Evolutionary conservation across 129 eudicot species (phyloP), one percentile per base, ranked within the genome.

Genomic region (Tagetes erecta): DNA sequence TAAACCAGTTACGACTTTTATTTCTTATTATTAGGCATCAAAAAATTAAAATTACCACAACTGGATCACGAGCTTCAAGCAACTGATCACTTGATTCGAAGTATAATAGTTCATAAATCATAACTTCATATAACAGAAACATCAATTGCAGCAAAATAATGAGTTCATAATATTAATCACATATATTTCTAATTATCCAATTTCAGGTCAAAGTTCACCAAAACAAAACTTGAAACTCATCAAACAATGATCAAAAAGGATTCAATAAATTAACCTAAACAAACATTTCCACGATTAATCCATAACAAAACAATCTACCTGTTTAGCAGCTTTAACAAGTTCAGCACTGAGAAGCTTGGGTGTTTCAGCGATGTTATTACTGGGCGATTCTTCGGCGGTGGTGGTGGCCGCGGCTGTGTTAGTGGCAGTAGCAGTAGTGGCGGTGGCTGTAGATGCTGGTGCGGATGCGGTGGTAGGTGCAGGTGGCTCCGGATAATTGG

Each of bases 301-400:
- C 20, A 46, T 64, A 38, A 27, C 0, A 8, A 9, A 70, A 10
- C 4, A 36, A 2, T 7, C 3, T 57, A 91, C 96, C 96, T 92
- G 96, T 66, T 92, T 89, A 70, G 94, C 94, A 78, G 96, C 97
- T 78, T 92, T 89, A 39, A 92, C 96, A 47, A 92, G 87, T 70
- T 86, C 91, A 51, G 86, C 79, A 73, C 97, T 92, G 31, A 87
- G 83, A 63, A 72, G 68, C 79, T 89, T 89, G 10, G 96, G 96
- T 37, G 84, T 86, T 42, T 92, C 98, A 2, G 96, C 81, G 47
- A 86, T 70, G 73, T 68, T 84, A 41, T 71, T 71, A 55, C 7
- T 52, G 44, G 78, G 74, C 0, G 78, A 65, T 8, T 79, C 83
- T 65, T 79, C 83, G 27, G 84, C 30, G 1, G 85, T 58, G 8